phyloP scores from a whole-genome alignment of 352 stramenopile species.

The Pythium sp. region DNA sequence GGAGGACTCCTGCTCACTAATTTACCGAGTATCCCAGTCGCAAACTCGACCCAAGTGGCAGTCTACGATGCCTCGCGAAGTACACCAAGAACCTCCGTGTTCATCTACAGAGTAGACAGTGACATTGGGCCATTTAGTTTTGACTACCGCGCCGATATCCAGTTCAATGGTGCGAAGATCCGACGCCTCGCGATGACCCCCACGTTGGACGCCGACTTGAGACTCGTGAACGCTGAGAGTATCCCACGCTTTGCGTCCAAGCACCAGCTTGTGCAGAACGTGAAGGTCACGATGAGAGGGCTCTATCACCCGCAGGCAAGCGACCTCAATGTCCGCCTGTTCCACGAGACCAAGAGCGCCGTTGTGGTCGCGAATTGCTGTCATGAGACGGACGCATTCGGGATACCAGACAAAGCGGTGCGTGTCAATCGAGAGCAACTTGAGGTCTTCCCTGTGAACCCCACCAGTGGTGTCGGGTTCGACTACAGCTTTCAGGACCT shows the following conservation, averaged over 20 bases:
- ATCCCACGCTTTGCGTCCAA: slow-evolving; percentile 48
- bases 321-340: slow-evolving; percentile 48
- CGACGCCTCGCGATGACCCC: slow-evolving; percentile 30
- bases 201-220: slow-evolving; percentile 38
- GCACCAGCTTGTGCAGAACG: slow-evolving; percentile 48
- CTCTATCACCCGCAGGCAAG: slow-evolving; percentile 65
- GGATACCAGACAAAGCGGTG: slow-evolving; percentile 32
- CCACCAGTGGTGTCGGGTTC: slow-evolving; percentile 59
- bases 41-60: slow-evolving; percentile 33
- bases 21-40: slow-evolving; percentile 36
- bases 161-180: slow-evolving; percentile 57
- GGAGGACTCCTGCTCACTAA: slow-evolving; percentile 15
- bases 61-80: slow-evolving; percentile 42
- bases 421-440: slow-evolving; percentile 48
- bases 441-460: slow-evolving; percentile 35
- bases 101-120: slow-evolving; percentile 41
- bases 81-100: slow-evolving; percentile 35
- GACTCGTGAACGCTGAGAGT: slow-evolving; percentile 29
- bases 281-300: slow-evolving; percentile 52
- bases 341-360: slow-evolving; percentile 41
- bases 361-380: slow-evolving; percentile 51
- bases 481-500: slow-evolving; percentile 76
- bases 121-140: slow-evolving; percentile 42
- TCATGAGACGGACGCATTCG: slow-evolving; percentile 35
- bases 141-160: slow-evolving; percentile 31